Conservation (phyloP, 2,329 filamentous ascomycete species). For the Colletotrichum somersetense region DNA sequence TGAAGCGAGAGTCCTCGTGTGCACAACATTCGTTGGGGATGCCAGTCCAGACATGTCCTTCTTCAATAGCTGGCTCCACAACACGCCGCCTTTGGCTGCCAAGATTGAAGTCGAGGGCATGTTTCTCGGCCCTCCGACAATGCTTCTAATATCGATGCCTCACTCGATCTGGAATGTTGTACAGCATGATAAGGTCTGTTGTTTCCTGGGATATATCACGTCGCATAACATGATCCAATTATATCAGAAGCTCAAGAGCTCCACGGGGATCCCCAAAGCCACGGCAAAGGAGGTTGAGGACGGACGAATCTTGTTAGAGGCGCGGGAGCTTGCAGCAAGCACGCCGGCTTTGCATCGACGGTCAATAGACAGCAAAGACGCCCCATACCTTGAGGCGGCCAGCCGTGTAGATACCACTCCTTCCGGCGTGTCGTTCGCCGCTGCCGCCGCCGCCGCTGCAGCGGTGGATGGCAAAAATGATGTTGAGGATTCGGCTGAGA, state of each 20-base stretch:
- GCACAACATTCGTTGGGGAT: conserved; percentile 75
- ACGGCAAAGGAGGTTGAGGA: conserved; percentile 68
- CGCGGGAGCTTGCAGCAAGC: conserved; percentile 60
- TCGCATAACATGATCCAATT: conserved; percentile 76
- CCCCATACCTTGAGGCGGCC: conserved; percentile 31
- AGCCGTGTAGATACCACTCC: conserved; percentile 30
- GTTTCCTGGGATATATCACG: conserved; percentile 73
- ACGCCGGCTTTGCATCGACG: conserved; percentile 48
- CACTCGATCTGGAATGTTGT: conserved; percentile 73
- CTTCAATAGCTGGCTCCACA: conserved; percentile 75
- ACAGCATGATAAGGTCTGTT: conserved; percentile 75
- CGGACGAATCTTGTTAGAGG: conserved; percentile 67
- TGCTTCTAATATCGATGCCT: conserved; percentile 76
- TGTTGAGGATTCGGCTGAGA: conserved; percentile 74
- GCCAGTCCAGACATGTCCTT: conserved; percentile 75
- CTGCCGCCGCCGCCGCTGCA: conserved; percentile 36
- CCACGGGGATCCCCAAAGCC: conserved; percentile 57
- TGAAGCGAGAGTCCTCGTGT: conserved; percentile 73
- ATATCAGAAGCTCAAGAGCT: conserved; percentile 69
- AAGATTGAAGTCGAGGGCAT: conserved; percentile 75
- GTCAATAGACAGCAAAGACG: conserved; percentile 39
- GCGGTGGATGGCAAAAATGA: conserved; percentile 58
- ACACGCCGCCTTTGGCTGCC: conserved; percentile 66
- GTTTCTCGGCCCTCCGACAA: conserved; percentile 75
- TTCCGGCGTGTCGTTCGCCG: conserved; percentile 34